A percentile compares a stretch with the other conserved stretches of the same genome.
phyloP scores from a whole-genome alignment of 2,329 filamentous ascomycete species.

The Trematosphaeria pertusa region DNA sequence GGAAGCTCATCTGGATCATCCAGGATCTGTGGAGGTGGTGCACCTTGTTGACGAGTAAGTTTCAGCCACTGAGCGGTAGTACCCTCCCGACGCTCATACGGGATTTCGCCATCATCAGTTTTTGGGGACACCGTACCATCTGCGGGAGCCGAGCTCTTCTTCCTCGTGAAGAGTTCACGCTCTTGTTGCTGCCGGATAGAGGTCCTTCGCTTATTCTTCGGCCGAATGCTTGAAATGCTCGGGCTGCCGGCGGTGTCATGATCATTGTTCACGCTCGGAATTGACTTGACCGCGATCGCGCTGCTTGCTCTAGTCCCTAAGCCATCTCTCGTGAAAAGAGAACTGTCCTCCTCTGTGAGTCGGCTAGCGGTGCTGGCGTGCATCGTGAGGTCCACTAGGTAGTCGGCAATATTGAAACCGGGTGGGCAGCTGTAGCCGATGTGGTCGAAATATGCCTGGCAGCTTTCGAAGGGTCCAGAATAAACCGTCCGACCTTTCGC shows the following conservation, averaged over 20 bases:
- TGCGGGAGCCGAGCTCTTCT: constrained; percentile 66
- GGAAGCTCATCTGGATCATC: constrained; percentile 73
- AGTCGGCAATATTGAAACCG: constrained; percentile 98
- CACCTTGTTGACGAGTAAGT: constrained; percentile 61
- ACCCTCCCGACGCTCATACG: constrained; percentile 57
- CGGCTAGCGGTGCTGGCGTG: constrained; percentile 73
- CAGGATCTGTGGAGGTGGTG: constrained; percentile 64
- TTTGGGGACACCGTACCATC: constrained; percentile 64
- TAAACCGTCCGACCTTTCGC: constrained; percentile 91
- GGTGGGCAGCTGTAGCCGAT: constrained; percentile 93
- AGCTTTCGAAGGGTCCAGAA: constrained; percentile 86
- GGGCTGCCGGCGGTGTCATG: constrained; percentile 65
- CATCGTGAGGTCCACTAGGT: constrained; percentile 97
- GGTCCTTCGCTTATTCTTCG: constrained; percentile 73
- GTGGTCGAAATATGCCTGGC: constrained; percentile 90
- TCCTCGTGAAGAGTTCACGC: constrained; percentile 85
- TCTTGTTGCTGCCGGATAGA: constrained; percentile 89
- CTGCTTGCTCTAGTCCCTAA: constrained; percentile 82
- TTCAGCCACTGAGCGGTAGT: constrained; percentile 65
- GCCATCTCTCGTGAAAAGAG: constrained; percentile 67
- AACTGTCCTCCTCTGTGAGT: constrained; percentile 62
- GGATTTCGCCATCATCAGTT: constrained; percentile 65
- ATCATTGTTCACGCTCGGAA: constrained; percentile 79
- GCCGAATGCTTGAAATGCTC: constrained; percentile 68
- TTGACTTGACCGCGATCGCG: constrained; percentile 86